Percentiles rank a stretch among this genome's conserved stretches.
phyloP scores from a whole-genome alignment of 108 stramenopile species.

The Seminavis robusta region DNA sequence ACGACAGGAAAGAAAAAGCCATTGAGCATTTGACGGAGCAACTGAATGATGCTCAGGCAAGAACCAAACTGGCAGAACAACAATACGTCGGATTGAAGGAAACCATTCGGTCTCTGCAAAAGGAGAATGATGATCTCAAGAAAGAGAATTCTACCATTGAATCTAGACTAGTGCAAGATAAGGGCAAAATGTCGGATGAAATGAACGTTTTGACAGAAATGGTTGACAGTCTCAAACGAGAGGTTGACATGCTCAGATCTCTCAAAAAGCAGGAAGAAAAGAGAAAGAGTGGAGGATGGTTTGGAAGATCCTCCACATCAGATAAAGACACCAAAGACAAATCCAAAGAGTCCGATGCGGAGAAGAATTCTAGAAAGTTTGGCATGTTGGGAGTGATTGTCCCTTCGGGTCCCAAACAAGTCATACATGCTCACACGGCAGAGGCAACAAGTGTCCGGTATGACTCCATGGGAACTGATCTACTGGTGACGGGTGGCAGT shows the following conservation, averaged over 20 bases:
- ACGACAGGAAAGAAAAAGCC: constrained; percentile 37
- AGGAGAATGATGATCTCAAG: constrained; percentile 65
- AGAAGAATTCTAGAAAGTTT: constrained; percentile 38
- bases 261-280: constrained; percentile 36
- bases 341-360: constrained; percentile 5
- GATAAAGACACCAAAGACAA: constrained; percentile 5
- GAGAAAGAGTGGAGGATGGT: constrained; percentile 40
- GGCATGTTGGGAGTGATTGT: constrained; percentile 40
- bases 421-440: constrained; percentile 53
- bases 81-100: constrained; percentile 81
- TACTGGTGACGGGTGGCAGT: constrained; percentile 60
- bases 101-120: constrained; percentile 65
- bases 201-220: constrained; percentile 73
- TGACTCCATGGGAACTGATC: constrained; percentile 53
- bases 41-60: constrained; percentile 55
- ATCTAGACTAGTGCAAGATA: constrained; percentile 53
- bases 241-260: constrained; percentile 55
- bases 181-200: constrained; percentile 62
- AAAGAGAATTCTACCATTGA: constrained; percentile 58
- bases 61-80: constrained; percentile 67
- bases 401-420: constrained; percentile 54
- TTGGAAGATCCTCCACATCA: constrained; percentile 25
- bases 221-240: constrained; percentile 59
- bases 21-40: constrained; percentile 56
- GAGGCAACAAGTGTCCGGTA: constrained; percentile 69